phyloP scores from a whole-genome alignment of 371 early-diverging fungal species.

The Zopfochytrium polystomum region DNA sequence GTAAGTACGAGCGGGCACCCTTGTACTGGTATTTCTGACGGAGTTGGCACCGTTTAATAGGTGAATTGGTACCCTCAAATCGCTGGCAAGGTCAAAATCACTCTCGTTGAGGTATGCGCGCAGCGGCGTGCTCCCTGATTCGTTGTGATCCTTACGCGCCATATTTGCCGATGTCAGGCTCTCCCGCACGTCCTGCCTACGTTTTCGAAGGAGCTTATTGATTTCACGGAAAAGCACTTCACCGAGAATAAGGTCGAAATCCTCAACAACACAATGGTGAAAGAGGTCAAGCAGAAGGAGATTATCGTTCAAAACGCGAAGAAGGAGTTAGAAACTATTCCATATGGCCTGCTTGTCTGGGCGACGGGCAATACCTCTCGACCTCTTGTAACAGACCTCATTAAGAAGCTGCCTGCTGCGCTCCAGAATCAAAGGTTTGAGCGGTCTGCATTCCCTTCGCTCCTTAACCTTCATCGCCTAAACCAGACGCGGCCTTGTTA shows the following conservation, averaged over 20 bases:
- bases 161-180: slow-evolving; percentile 53
- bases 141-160: not conserved
- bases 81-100: slow-evolving; percentile 81
- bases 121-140: not conserved
- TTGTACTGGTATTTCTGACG: not conserved
- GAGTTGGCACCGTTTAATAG: not conserved
- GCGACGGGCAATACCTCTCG: slow-evolving; percentile 92
- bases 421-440: slow-evolving; percentile 73
- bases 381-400: slow-evolving; percentile 70
- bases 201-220: slow-evolving; percentile 84
- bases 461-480: too few species aligned
- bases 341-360: slow-evolving; percentile 90
- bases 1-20: not conserved
- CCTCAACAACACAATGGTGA: slow-evolving; percentile 83
- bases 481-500: slow-evolving; percentile 77
- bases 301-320: slow-evolving; percentile 74
- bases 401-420: slow-evolving; percentile 61
- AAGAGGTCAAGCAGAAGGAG: slow-evolving; percentile 77
- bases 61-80: slow-evolving; percentile 78
- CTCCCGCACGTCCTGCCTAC: slow-evolving; percentile 79
- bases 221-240: slow-evolving; percentile 86
- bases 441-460: too few species aligned
- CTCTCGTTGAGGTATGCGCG: slow-evolving; percentile 70
- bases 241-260: slow-evolving; percentile 81
- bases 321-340: slow-evolving; percentile 61